A percentile compares a stretch with the other conserved stretches of the same genome.
phyloP scores from a whole-genome alignment of 2,329 filamentous ascomycete genomes.

The Microcyclospora pomicola region DNA sequence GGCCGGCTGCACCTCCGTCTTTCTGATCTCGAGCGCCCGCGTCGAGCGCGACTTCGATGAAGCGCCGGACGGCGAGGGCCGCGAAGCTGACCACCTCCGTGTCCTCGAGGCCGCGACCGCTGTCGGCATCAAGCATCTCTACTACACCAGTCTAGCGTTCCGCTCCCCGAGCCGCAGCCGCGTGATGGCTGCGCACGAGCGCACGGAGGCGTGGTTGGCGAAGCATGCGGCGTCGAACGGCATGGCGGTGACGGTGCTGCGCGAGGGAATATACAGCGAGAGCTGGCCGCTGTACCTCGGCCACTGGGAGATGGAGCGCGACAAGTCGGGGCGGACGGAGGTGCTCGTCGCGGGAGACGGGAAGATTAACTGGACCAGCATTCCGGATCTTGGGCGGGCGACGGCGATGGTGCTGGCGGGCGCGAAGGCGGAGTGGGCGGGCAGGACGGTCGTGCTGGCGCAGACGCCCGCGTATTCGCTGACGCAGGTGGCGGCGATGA shows the following conservation, averaged over 20 bases:
- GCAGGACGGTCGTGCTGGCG: constrained; percentile 28
- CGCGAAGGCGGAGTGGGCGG: constrained; percentile 19
- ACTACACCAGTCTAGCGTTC: constrained; percentile 34
- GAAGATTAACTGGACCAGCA: constrained; percentile 30
- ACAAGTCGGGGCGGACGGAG: constrained; percentile 19
- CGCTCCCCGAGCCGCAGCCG: constrained; percentile 26
- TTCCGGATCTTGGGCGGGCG: constrained; percentile 30
- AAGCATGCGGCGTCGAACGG: constrained; percentile 14
- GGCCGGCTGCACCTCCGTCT: constrained; percentile 26
- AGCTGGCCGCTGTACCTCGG: constrained; percentile 36
- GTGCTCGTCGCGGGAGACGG: constrained; percentile 29
- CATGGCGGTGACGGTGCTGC: constrained; percentile 24
- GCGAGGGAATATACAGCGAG: constrained; percentile 34
- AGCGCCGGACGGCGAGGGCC: constrained; percentile 27
- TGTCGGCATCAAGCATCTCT: constrained; percentile 31
- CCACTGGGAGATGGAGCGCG: constrained; percentile 25
- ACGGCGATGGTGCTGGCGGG: constrained; percentile 28
- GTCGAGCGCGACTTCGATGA: constrained; percentile 32
- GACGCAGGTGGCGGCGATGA: constrained; percentile 17
- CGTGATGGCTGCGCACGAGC: constrained; percentile 35
- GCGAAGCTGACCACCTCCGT: constrained; percentile 31
- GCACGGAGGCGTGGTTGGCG: constrained; percentile 29
- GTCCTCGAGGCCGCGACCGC: constrained; percentile 30
- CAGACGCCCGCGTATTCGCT: constrained; percentile 14
- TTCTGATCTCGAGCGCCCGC: constrained; percentile 32